A percentile compares a stretch with the other conserved stretches of the same genome.
These are phyloP conservation scores for Heritiera fomes DNA, from an alignment of 345 rosid species.

Conservation along the genomic window DNA sequence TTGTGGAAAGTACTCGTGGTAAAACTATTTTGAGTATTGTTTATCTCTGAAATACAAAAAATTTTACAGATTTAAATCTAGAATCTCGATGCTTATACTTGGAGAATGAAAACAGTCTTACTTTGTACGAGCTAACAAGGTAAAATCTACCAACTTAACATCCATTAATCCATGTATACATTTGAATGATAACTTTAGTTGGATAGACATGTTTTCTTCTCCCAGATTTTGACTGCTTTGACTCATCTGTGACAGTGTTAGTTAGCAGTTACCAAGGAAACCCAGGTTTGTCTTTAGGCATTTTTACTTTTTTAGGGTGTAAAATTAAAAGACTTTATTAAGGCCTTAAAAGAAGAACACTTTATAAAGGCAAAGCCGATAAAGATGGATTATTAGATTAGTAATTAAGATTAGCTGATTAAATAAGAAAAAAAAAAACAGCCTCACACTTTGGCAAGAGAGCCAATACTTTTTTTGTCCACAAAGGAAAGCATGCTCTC, in stretches of 20 bases:
- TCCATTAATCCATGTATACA: neutral
- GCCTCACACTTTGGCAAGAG: neutral
- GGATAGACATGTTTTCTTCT: too few relatives aligned
- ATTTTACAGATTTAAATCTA: too few relatives aligned
- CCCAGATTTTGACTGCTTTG: neutral
- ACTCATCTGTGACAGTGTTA: neutral
- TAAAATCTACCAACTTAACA: neutral
- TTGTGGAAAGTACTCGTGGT: too few relatives aligned
- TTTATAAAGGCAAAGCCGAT: neutral
- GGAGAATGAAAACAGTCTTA: too few relatives aligned
- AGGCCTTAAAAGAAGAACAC: conserved; percentile 16
- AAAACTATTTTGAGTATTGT: too few relatives aligned
- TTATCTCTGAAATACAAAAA: too few relatives aligned
- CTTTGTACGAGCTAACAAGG: too few relatives aligned
- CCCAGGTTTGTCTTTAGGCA: neutral
- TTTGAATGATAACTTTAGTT: neutral
- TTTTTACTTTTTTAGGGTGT: neutral
- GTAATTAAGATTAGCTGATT: neutral
- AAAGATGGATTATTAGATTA: neutral
- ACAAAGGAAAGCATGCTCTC: conserved; percentile 33
- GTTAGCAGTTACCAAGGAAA: neutral
- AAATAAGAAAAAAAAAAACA: neutral
- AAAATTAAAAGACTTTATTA: neutral
- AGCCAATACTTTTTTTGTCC: neutral
- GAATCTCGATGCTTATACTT: too few relatives aligned